Percentiles rank a stretch among this genome's conserved stretches.
These are phyloP conservation scores for Lenwebbia sp. DNA, from an alignment of 345 rosid genomes.

Conservation along the genomic window DNA sequence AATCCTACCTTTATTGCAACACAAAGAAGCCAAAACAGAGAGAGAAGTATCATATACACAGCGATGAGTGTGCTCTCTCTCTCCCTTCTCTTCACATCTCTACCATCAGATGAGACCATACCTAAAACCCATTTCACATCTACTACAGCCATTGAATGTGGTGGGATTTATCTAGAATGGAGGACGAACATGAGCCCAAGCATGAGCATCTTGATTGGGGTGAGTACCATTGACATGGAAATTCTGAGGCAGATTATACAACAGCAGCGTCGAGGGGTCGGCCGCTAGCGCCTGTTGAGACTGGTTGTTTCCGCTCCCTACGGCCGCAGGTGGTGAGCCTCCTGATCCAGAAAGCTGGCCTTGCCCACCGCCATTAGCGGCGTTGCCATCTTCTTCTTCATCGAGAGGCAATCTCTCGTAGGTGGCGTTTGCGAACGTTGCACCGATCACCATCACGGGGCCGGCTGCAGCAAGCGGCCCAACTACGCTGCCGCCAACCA, in stretches of 20 bases:
- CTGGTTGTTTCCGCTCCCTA: neutral
- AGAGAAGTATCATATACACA: neutral
- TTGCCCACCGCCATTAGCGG: neutral
- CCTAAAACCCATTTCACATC: neutral
- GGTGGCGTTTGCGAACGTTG: slow-evolving; percentile 80
- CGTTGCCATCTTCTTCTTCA: neutral
- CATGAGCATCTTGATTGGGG: neutral
- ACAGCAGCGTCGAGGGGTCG: neutral
- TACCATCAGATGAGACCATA: neutral
- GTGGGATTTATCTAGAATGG: neutral
- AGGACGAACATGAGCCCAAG: neutral
- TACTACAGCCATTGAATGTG: neutral
- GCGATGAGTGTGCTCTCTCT: neutral
- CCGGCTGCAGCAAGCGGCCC: slow-evolving; percentile 79
- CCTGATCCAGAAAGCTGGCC: neutral
- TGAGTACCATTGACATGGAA: neutral
- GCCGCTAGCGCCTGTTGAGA: neutral
- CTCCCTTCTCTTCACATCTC: neutral
- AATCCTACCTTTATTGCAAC: neutral
- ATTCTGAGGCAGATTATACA: neutral
- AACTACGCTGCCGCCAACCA: slow-evolving; percentile 85
- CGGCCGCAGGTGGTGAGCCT: neutral
- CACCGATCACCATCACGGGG: slow-evolving; percentile 74
- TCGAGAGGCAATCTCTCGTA: slow-evolving; percentile 45
- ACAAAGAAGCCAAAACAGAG: neutral